phyloP scores from a whole-genome alignment of 352 stramenopile species.

The Salisapilia sapeloensis region DNA sequence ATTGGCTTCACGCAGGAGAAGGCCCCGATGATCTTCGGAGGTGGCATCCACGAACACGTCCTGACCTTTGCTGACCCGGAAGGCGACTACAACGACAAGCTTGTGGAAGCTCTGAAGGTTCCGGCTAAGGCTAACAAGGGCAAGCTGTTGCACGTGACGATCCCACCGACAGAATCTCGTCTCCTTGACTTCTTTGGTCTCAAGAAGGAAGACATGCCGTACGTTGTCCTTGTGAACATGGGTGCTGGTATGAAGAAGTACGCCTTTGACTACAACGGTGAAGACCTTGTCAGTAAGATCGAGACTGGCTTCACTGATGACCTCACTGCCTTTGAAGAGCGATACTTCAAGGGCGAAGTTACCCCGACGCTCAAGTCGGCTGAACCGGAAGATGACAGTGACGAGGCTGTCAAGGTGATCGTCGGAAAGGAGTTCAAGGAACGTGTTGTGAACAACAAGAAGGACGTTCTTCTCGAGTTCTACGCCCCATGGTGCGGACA shows the following conservation, averaged over 20 bases:
- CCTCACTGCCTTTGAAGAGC: constrained; percentile 57
- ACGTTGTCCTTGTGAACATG: constrained; percentile 85
- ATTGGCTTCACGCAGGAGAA: constrained; percentile 83
- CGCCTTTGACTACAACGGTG: constrained; percentile 51
- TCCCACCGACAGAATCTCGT: constrained; percentile 74
- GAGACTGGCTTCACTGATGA: constrained; percentile 20
- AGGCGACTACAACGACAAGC: constrained; percentile 40
- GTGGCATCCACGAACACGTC: constrained; percentile 74
- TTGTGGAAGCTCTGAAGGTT: constrained; percentile 39
- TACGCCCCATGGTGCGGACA: constrained; percentile 68
- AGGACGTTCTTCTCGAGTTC: constrained; percentile 78
- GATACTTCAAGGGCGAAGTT: constrained; percentile 77
- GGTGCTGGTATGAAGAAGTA: constrained; percentile 88
- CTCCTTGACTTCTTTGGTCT: constrained; percentile 91
- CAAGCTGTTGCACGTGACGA: constrained; percentile 81
- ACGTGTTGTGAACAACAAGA: constrained; percentile 74
- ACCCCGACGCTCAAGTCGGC: constrained; percentile 88
- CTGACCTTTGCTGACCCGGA: constrained; percentile 69
- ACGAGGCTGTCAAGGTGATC: constrained; percentile 84
- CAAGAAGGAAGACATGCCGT: constrained; percentile 70
- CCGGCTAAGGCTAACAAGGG: constrained; percentile 67
- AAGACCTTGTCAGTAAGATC: constrained; percentile 60
- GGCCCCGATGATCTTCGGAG: constrained; percentile 82
- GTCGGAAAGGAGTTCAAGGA: constrained; percentile 85
- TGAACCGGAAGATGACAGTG: constrained; percentile 72